Base-by-base conservation (phyloP, 176 grass and related monocot species). In the Paspalum notatum region DNA sequence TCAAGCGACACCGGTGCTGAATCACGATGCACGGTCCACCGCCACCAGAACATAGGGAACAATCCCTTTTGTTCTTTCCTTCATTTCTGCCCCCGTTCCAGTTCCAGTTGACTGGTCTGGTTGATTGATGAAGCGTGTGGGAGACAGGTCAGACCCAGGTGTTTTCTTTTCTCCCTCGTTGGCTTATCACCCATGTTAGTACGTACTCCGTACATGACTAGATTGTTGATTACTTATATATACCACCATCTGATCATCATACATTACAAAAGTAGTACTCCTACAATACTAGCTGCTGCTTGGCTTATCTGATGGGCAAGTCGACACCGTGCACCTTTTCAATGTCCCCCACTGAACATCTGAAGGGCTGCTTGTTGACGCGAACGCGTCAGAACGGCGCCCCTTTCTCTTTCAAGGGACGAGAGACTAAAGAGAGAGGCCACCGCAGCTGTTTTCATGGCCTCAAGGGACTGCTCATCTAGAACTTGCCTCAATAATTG, bases 101-200 rank as follows among this genome's bases (percentile, higher is more conserved):
- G 40, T 44, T n/a, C 9, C 12, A 18, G 6, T 43, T 69, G n/a
- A 69, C 47, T 48, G 41, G 48, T 37, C 39, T 40, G 38, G 17
- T 75, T 52, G 43, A 46, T 24, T 54, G 62, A 71, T 4, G 12
- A 76, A 14, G 15, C 66, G n/a, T n/a, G 72, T 72, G 85, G 25
- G 41, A 16, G 72, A 65, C 83, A 79, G 69, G 57, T 66, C 83
- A 79, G 45, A 40, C 38, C 18, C 22, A 43, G 32, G 6, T 5
- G 55, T 8, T 79, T 65, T 56, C 1, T 13, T 45, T 22, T 10
- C 14, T 49, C n/a, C 12, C 37, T 27, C 12, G 6, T 20, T 57
- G 8, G 48, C 83, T 69, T 71, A 78, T 63, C 56, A 77, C 42
- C 6, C 26, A 41, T 70, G 82, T 18, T 0, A 0, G n/a, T n/a